These are phyloP conservation scores for Aureobasidium subglaciale DNA, from an alignment of 2,329 filamentous ascomycete species.

Conservation along the genomic window DNA sequence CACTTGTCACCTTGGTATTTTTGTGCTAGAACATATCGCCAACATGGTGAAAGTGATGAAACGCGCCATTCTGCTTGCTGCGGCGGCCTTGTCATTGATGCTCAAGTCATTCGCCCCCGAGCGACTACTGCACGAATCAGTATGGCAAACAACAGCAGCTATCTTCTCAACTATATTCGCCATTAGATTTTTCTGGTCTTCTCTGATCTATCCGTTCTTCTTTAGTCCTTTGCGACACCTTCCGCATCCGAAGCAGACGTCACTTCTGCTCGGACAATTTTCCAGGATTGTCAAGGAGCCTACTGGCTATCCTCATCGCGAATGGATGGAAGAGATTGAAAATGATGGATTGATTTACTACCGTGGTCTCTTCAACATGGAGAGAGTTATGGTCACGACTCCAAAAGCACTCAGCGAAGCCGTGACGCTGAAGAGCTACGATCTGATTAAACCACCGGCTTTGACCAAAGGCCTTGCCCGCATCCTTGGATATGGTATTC, in stretches of 20 bases:
- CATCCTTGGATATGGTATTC: slow-evolving; percentile 45
- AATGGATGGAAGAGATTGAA: slow-evolving; percentile 10
- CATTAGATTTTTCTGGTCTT: neutral
- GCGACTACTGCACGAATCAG: neutral
- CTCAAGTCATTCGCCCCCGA: neutral
- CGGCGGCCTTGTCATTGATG: neutral
- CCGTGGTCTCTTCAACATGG: slow-evolving; percentile 32
- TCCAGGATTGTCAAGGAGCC: slow-evolving; percentile 29
- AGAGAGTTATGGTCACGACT: slow-evolving; percentile 32
- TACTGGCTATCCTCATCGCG: slow-evolving; percentile 20
- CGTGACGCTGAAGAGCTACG: slow-evolving; percentile 46
- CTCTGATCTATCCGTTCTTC: slow-evolving; percentile 31
- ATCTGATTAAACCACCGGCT: slow-evolving; percentile 44
- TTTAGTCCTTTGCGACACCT: slow-evolving; percentile 35
- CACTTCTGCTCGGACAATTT: slow-evolving; percentile 32
- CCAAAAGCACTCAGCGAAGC: slow-evolving; percentile 43
- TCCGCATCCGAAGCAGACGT: slow-evolving; percentile 26
- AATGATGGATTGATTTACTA: slow-evolving; percentile 32
- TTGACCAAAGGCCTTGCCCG: slow-evolving; percentile 39
- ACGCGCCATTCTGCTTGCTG: slow-evolving; percentile 1
- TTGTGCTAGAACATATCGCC: neutral
- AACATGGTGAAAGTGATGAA: neutral
- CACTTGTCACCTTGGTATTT: neutral
- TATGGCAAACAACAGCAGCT: neutral
- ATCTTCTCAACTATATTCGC: neutral